Evolutionary conservation across 495 filamentous ascomycete genomes (phyloP), one percentile per base, ranked within the genome.

Genomic region (Aspergillus nanangensis): DNA sequence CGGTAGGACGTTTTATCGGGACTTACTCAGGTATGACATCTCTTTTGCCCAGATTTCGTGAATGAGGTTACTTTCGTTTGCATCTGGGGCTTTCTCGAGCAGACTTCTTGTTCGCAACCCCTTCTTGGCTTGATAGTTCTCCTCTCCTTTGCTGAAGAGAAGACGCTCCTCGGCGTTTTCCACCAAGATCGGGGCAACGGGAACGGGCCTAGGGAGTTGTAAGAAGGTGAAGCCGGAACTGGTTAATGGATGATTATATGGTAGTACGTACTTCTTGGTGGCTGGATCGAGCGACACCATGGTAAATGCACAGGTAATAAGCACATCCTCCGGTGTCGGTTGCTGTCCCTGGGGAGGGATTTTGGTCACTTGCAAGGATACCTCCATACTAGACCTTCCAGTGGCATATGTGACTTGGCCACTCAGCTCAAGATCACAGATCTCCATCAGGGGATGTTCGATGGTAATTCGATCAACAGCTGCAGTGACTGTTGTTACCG

Each of bases 351-450:
- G 66, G 1, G 78, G 73, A 20, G 66, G 74, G 0, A 67, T 80
- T 61, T 84, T 84, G 8, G 83, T 78, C 9, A 90, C 85, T 59
- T 89, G 84, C 25, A 87, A 66, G 0, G 86, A 86, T 14, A 94
- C 77, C 51, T 92, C 88, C 75, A 91, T 87, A 60, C 84, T 89
- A 27, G 82, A 87, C 41, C 83, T 74, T 0, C 88, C 88, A 2
- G 88, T 87, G 0, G 85, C 83, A 66, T 88, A 92, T 0, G 86
- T 87, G 17, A 91, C 88, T 51, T 86, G 81, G 2, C 88, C 88
- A 45, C 81, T 87, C 4, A 90, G 69, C 56, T 91, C 82, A 13
- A 94, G 74, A 56, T 92, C 87, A 60, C 87, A 90, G 38, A 92
- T 88, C 52, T 86, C 81, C 53, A 78, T 84, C 19, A 92, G 60